A percentile compares a stretch with the other conserved stretches of the same genome.
Evolutionary conservation across 495 filamentous ascomycete genomes (phyloP).

Genomic region (Hypoxylon fragiforme): DNA sequence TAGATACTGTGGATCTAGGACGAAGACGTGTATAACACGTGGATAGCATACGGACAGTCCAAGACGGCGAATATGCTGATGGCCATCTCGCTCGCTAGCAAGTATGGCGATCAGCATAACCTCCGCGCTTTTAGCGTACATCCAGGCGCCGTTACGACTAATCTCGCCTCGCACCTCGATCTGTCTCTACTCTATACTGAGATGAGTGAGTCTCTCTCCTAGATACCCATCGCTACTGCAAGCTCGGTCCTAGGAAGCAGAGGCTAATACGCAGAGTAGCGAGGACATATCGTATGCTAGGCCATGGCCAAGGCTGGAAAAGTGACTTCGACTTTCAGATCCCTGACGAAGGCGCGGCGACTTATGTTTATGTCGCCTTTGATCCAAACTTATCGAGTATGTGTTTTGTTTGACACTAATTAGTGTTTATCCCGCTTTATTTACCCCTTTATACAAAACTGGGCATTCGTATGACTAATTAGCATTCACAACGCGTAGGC

Average conservation of each 20-base stretch:
- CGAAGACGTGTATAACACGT: neutral
- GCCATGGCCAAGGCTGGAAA: constrained; percentile 9
- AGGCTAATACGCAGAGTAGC: neutral
- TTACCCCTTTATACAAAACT: too few species aligned
- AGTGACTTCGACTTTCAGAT: neutral
- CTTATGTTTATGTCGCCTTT: constrained; percentile 19
- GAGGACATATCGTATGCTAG: constrained; percentile 7
- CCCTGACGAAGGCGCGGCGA: constrained; percentile 14
- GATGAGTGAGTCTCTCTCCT: neutral
- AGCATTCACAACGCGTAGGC: neutral
- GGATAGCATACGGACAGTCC: constrained; percentile 45
- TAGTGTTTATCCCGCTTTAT: too few species aligned
- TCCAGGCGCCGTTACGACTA: constrained; percentile 40
- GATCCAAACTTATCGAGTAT: constrained; percentile 11
- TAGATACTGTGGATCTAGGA: too few species aligned
- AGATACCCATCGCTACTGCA: neutral
- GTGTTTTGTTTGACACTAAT: neutral
- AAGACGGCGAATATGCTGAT: constrained; percentile 56
- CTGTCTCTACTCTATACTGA: neutral
- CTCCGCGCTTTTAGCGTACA: constrained; percentile 42
- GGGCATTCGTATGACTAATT: too few species aligned
- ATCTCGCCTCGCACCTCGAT: neutral
- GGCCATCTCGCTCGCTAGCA: constrained; percentile 42
- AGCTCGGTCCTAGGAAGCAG: neutral
- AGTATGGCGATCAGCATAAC: constrained; percentile 29